Percentiles rank a stretch among this genome's conserved stretches.
These are phyloP conservation scores for Volvox reticuliferus DNA, from an alignment of 139 green algal genomes.

Conservation along the genomic window DNA sequence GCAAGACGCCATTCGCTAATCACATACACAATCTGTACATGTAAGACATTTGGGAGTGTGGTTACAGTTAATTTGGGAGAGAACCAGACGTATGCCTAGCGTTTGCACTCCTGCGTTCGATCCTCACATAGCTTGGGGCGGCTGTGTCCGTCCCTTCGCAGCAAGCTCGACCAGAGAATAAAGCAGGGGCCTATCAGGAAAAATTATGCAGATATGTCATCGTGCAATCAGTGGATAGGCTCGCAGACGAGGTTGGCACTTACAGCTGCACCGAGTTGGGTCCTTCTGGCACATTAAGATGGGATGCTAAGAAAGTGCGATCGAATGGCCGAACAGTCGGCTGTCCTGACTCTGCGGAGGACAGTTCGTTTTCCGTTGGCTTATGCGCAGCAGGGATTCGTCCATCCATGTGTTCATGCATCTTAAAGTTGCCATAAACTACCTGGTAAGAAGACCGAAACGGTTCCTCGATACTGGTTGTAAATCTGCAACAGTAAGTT, in stretches of 20 bases:
- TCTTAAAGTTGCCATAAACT: too few relatives aligned
- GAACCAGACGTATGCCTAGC: too few relatives aligned
- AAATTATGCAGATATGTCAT: too few relatives aligned
- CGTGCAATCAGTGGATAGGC: too few relatives aligned
- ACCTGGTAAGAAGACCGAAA: slow-evolving; percentile 70
- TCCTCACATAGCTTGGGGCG: not conserved
- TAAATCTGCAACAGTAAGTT: slow-evolving; percentile 23
- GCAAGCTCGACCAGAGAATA: slow-evolving; percentile 50
- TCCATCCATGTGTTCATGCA: not conserved
- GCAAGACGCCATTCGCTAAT: too few relatives aligned
- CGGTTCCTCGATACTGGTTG: slow-evolving; percentile 57
- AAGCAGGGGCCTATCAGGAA: slow-evolving; percentile 41
- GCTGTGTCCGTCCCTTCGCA: slow-evolving; percentile 5
- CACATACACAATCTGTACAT: too few relatives aligned
- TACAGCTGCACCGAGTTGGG: slow-evolving; percentile 61
- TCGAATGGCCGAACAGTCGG: slow-evolving; percentile 62
- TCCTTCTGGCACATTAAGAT: slow-evolving; percentile 54
- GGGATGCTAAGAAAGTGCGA: slow-evolving; percentile 59
- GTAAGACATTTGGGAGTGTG: too few relatives aligned
- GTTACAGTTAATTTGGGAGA: too few relatives aligned
- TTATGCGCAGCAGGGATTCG: not conserved
- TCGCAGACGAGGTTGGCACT: slow-evolving; percentile 20
- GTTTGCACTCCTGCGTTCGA: not conserved
- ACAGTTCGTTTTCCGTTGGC: too few relatives aligned
- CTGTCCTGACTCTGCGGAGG: slow-evolving; percentile 58